A percentile compares a stretch with the other conserved stretches of the same genome.
Conservation (phyloP, 2,329 filamentous ascomycete species). For the Cladosporium sp. region DNA sequence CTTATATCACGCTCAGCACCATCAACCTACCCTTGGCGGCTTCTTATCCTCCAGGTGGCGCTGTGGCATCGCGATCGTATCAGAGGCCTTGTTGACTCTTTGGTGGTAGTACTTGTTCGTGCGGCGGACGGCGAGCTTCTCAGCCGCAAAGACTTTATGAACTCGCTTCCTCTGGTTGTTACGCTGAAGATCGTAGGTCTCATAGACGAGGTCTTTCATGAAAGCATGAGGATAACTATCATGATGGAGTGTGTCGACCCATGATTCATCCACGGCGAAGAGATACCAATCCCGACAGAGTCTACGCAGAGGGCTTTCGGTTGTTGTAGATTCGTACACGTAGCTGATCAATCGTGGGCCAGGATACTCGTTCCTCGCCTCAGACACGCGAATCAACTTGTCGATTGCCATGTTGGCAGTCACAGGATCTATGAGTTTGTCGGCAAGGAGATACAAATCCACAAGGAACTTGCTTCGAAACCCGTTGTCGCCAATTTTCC, state of each 20-base stretch:
- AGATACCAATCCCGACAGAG: constrained; percentile 41
- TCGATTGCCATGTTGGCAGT: background rate
- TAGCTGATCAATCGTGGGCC: background rate
- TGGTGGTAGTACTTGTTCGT: background rate
- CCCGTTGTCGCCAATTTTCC: background rate
- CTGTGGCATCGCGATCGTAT: background rate
- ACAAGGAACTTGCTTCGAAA: background rate
- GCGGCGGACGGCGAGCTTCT: background rate
- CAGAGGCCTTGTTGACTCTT: background rate
- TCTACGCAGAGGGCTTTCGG: background rate
- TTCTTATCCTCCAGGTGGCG: background rate
- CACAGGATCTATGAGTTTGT: background rate
- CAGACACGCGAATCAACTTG: background rate
- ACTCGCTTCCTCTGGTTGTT: background rate
- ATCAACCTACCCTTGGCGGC: background rate
- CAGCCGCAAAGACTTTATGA: background rate
- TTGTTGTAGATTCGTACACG: background rate
- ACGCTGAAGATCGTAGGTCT: background rate
- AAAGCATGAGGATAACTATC: background rate
- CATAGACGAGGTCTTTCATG: background rate
- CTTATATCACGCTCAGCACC: background rate
- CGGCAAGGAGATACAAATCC: background rate
- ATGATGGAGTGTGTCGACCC: background rate
- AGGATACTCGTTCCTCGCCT: background rate
- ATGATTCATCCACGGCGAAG: constrained; percentile 58